Evolutionary conservation across 192 early-diverging fungal genomes (phyloP).

Genomic region (Mortierella hygrophila): DNA sequence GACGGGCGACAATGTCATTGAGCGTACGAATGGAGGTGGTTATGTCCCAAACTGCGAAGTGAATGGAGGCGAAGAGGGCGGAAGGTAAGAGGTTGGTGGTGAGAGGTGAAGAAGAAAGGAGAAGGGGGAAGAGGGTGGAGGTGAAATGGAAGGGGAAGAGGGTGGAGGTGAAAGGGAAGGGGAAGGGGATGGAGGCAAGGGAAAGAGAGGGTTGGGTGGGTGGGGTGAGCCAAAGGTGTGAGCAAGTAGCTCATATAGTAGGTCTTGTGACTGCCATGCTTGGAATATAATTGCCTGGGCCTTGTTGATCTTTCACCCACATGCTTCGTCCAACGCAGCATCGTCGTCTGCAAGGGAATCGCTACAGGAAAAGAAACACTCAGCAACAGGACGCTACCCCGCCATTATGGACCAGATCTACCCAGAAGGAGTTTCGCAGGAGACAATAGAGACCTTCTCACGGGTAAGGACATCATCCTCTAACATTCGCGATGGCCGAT

Average conservation of each 20-base stretch:
- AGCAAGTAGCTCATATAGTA: not conserved
- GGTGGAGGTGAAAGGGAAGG: too few species aligned
- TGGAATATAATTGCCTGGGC: not conserved
- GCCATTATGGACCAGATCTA: not conserved
- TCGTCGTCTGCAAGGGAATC: not conserved
- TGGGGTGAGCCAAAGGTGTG: not conserved
- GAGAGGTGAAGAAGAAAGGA: not conserved
- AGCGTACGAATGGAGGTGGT: not conserved
- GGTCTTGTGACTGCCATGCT: not conserved
- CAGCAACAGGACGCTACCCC: not conserved
- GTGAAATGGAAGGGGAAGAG: not conserved
- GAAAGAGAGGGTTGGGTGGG: not conserved
- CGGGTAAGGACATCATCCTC: not conserved
- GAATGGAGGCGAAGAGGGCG: too few species aligned
- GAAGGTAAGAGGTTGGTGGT: too few species aligned
- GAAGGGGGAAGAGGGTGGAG: not conserved
- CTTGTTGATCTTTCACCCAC: not conserved
- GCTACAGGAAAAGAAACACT: not conserved
- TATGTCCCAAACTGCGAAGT: too few species aligned
- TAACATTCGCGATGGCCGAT: not conserved
- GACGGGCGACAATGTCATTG: slow-evolving; percentile 7
- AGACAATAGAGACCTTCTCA: not conserved
- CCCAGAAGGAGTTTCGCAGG: not conserved
- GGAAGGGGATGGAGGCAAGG: not conserved
- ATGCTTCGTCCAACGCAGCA: not conserved